Evolutionary conservation across 306 rosid genomes (phyloP), one percentile per base, ranked within the genome.

Genomic region (Crotalaria pallida): DNA sequence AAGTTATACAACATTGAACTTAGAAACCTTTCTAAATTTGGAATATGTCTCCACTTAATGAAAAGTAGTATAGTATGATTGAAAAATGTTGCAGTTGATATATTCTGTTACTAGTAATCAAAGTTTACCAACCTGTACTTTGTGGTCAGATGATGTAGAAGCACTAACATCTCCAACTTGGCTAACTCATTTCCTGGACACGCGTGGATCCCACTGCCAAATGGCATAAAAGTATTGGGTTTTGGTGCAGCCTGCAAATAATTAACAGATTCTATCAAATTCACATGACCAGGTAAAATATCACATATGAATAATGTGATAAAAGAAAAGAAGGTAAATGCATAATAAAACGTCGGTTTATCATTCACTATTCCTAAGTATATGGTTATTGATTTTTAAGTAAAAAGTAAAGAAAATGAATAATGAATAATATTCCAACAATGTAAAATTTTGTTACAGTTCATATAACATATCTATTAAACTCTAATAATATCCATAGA

Each of bases 101-200:
- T 6, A 44, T n/a, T n/a, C 17, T 58, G 57, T 44, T 58, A 12
- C 15, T 53, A 3, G 36, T 29, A 9, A 53, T 62, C 18, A 57
- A 57, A 38, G 71, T 68, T 69, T 71, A 79, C 86, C 77, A 21
- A 93, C 97, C 97, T 94, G 89, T 83, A 91, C 77, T 91, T 88
- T 49, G 96, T 94, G 83, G 97, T 91, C 24, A 94, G 81, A 76
- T 94, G 96, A 82, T 94, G 99, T 21, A 94, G 79, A 31, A 94
- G 83, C 74, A 94, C 89, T 72, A 87, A 75, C 72, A 94, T 89
- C 82, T 94, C 99, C 83, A 94, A 68, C 86, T 89, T 94, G 72
- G 99, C 99, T 21, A 94, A 74, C 63, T 94, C 97, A 84, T 94
- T 94, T 33, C 99, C 99, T 0, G 99, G 99, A 66, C 99, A 94